Evolutionary conservation across 139 green algal genomes (phyloP), one percentile per base, ranked within the genome.

Genomic region (Chlamydomonas urium): DNA sequence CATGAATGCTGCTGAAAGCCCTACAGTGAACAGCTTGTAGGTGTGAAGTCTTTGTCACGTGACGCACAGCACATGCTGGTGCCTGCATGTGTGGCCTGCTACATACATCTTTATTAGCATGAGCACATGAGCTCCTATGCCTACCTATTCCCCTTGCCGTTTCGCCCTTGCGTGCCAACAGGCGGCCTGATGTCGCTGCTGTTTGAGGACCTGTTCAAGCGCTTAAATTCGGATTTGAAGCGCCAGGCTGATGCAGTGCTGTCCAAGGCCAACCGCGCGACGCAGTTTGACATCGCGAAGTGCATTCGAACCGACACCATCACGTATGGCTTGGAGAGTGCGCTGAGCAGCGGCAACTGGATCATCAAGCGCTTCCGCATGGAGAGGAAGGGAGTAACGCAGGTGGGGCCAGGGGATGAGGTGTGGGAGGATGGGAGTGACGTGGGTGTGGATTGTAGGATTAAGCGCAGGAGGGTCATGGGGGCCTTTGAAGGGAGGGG

Each of bases 161-260:
- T 53, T 17, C 17, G 14, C 45, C 45, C 45, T 53, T 53, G 14
- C 14, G n/a, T n/a, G n/a, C n/a, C n/a, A n/a, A n/a, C 91, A 75
- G 94, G 94, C 24, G 88, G 89, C 17, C 88, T 98, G 75, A 81
- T 99, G 60, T 92, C 92, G 6, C 85, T 99, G 79, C 87, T 99
- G 68, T 99, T 99, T 83, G 95, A 99, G 88, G 95, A 99, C 82
- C 82, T 99, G 66, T 99, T 99, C 86, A 99, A 99, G 83, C 81
- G 92, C 48, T 76, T 96, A 26, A 95, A 95, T 81, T 76, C 78
- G 17, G 93, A 98, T 60, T 75, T 98, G 5, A 93, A 92, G 82
- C 76, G 86, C 33, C 86, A 96, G 75, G 93, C 95, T 24, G 94
- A 98, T 71, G 73, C 66, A 5, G 76, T 81, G 42, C 84, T 98